Base-by-base conservation (phyloP, 2,329 filamentous ascomycete species). In the Botrytis deweyae region DNA sequence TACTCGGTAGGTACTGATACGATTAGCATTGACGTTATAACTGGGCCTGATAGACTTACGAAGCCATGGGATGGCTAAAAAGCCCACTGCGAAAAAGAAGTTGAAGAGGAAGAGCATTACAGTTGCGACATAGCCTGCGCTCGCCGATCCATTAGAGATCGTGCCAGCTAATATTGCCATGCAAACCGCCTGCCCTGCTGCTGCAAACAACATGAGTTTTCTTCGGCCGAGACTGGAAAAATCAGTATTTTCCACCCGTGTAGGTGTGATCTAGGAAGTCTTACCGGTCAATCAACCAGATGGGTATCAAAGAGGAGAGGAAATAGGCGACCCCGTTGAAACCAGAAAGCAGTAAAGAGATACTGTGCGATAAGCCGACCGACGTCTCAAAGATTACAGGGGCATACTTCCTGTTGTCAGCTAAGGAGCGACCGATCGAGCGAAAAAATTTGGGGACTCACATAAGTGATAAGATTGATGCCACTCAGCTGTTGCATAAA, bases 131-230 rank as follows among this genome's bases (percentile, higher is more conserved):
- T 87, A 82, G 33, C 83, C 81, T 81, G 82, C 62, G 83, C 81
- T 63, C n/a, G 59, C 70, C 20, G 65, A 73, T 2, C 71, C 59
- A 18, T 67, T 67, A 25, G 38, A 29, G 18, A 44, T 29, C 33
- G 64, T 49, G 63, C 79, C 80, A 3, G 81, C 80, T 12, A 89
- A 84, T 46, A 93, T 85, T 2, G 88, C 87, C 91, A 93, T 93
- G 64, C 88, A 90, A 2, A 85, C 80, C 33, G 88, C 88, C 84
- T 90, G 89, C 0, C 89, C 89, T 40, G 87, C 83, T 0, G 88
- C 88, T 68, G 91, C 91, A 75, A 92, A 88, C n/a, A 94, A 82
- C 90, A 94, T 93, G 75, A 94, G 86, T 79, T 88, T 87, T 25
- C 92, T 87, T 44, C 92, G 89, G 20, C 90, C 91, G 4, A 91